phyloP scores from a whole-genome alignment of 495 filamentous ascomycete species.

The Hypomontagnella monticulosa region DNA sequence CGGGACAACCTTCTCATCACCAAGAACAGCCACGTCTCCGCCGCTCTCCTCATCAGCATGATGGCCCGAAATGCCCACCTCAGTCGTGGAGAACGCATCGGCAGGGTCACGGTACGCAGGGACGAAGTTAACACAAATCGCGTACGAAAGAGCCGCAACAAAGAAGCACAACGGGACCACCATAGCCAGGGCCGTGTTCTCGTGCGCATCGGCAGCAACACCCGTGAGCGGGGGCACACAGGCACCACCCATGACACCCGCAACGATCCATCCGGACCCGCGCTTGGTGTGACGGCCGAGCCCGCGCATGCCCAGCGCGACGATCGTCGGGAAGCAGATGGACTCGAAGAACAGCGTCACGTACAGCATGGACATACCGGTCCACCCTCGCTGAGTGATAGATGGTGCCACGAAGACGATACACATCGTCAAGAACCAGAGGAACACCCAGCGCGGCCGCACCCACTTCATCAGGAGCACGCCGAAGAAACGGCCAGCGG shows the following conservation, averaged over 20 bases:
- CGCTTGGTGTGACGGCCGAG: conserved; percentile 76
- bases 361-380: conserved; percentile 67
- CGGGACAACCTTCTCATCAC: conserved; percentile 41
- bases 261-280: conserved; percentile 69
- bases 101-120: conserved; percentile 66
- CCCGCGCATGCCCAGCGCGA: conserved; percentile 72
- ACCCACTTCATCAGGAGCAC: conserved; percentile 60
- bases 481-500: conserved; percentile 71
- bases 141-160: conserved; percentile 67
- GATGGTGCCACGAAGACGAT: conserved; percentile 68
- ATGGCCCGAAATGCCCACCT: conserved; percentile 57
- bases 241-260: conserved; percentile 70
- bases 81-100: conserved; percentile 66
- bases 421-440: conserved; percentile 57
- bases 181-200: conserved; percentile 57
- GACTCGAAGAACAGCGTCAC: conserved; percentile 75
- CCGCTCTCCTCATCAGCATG: conserved; percentile 35
- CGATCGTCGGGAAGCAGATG: conserved; percentile 75
- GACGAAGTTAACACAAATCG: conserved; percentile 70
- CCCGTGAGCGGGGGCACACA: conserved; percentile 72
- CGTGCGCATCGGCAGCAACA: conserved; percentile 59
- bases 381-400: conserved; percentile 61
- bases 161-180: conserved; percentile 67
- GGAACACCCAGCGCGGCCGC: conserved; percentile 63
- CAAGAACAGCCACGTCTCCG: conserved; percentile 37